phyloP scores from a whole-genome alignment of 345 rosid genomes.

The Rhizophora mangle region DNA sequence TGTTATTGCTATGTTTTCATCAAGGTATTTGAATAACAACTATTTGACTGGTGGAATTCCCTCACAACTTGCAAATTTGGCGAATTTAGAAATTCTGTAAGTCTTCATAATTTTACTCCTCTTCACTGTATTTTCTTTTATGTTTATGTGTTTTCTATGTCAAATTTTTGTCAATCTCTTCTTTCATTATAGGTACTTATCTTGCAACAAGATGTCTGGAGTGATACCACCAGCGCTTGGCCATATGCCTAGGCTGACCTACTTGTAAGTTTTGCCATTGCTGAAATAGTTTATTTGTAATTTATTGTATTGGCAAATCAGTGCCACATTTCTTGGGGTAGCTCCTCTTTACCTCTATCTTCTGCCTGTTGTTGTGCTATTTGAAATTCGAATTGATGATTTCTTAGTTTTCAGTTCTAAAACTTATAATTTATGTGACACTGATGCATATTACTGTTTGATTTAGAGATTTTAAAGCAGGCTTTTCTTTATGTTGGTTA shows the following conservation, averaged over 20 bases:
- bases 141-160: not conserved
- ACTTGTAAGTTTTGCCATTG: constrained; percentile 52
- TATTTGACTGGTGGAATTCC: constrained; percentile 94
- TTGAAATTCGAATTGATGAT: not conserved
- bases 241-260: constrained; percentile 69
- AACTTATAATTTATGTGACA: not conserved
- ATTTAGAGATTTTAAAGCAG: not conserved
- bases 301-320: not conserved
- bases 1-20: not conserved
- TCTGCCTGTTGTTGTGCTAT: not conserved
- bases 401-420: not conserved
- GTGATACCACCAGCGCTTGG: constrained; percentile 66
- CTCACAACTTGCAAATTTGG: constrained; percentile 81
- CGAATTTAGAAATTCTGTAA: constrained; percentile 88
- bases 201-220: constrained; percentile 83
- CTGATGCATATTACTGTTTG: not conserved
- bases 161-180: not conserved
- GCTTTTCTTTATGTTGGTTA: not conserved
- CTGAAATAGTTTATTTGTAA: not conserved
- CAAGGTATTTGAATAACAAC: constrained; percentile 81
- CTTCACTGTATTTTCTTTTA: not conserved
- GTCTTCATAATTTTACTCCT: constrained; percentile 16
- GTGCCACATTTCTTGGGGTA: too few species aligned
- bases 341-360: not conserved
- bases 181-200: constrained; percentile 56